Base-by-base conservation (phyloP, 2,329 filamentous ascomycete species). In the Arachnopeziza araneosa region DNA sequence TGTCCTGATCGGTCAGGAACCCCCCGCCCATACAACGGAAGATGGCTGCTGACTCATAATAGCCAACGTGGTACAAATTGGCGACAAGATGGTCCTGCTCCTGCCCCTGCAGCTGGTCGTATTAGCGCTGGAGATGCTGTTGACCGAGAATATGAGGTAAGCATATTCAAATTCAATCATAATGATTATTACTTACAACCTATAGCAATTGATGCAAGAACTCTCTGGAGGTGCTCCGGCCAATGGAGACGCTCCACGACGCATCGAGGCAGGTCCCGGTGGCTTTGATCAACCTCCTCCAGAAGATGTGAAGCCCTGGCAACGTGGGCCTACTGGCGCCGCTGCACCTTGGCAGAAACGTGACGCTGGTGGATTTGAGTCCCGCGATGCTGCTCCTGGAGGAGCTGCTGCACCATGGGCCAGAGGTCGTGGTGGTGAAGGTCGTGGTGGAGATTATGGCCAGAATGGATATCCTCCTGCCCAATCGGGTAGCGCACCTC, bases 191-290 rank as follows among this genome's bases (percentile, higher is more conserved):
- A 55, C 60, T 66, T 59, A 71, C 73, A 70, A 78, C 84, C 70
- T 50, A 58, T 67, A 91, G 90, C 89, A 93, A 86, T 91, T 99
- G 72, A 96, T 99, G 92, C 89, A 96, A 84, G 95, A 98, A 81
- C 85, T 98, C 68, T 91, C 89, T 64, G 91, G 91, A 64, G 89
- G 87, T 63, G 83, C 78, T 49, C 77, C 86, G 57, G 76, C 78
- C 57, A 82, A 79, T 57, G 83, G 78, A 53, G 79, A 82, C 52
- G 77, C 88, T 48, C 88, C 87, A 67, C 88, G 87, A 66, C 90
- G 90, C 64, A 96, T 99, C 71, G 95, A 96, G 77, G 91, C 88
- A 64, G 91, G 90, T 14, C 89, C 91, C 8, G 85, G 84, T 58
- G 80, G 79, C 44, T 84, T 82, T 65, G 83, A 83, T 56, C 75